Conservation (phyloP, 441 rosid genomes). For the Erysimum cheiri region DNA sequence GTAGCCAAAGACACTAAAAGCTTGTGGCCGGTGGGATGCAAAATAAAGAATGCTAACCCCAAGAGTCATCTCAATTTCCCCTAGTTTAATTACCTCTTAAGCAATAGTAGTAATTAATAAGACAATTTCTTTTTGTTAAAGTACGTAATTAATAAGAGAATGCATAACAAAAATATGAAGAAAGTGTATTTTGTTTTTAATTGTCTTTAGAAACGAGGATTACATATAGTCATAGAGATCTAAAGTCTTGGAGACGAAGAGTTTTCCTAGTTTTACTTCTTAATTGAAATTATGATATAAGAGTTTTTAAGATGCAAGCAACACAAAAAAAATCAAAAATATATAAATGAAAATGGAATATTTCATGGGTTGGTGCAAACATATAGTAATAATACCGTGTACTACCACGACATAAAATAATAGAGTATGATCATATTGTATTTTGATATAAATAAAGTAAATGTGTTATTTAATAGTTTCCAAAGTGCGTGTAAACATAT, state of each 20-base stretch:
- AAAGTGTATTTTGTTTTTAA: no score
- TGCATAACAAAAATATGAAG: no score
- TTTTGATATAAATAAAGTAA: no score
- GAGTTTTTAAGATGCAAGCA: constrained; percentile 29
- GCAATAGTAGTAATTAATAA: not conserved
- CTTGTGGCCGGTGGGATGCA: not conserved
- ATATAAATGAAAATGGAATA: constrained; percentile 6
- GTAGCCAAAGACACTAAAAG: not conserved
- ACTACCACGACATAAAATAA: constrained; percentile 19
- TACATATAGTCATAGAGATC: not conserved
- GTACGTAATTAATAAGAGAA: not conserved
- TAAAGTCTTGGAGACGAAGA: constrained; percentile 7
- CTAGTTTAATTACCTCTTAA: not conserved
- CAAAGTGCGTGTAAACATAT: constrained; percentile 35
- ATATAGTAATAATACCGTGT: constrained; percentile 15
- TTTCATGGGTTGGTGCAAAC: not conserved
- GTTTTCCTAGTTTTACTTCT: constrained; percentile 10
- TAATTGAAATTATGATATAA: not conserved
- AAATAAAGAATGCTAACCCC: not conserved
- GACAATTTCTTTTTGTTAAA: no score
- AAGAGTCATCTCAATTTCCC: not conserved
- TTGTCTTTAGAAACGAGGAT: no score
- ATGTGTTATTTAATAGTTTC: constrained; percentile 10
- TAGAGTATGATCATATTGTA: no score
- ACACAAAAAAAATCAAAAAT: not conserved